A percentile compares a stretch with the other conserved stretches of the same genome.
Conservation (phyloP, 2,329 filamentous ascomycete species). For the Dactylellina sp. region DNA sequence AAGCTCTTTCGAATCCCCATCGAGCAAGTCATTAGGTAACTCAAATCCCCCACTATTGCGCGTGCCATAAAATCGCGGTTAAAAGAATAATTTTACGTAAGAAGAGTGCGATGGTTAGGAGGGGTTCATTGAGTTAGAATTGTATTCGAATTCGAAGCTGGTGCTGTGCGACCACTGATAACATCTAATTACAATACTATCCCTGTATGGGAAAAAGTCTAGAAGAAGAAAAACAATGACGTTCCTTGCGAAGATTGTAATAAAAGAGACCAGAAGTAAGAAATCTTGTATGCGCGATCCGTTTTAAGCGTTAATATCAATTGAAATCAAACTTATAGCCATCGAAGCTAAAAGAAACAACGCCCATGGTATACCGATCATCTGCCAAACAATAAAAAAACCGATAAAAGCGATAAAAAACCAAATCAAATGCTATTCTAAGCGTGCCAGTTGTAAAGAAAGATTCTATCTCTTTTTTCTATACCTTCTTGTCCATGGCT, state of each 20-base stretch:
- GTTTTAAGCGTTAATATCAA: constrained; percentile 20
- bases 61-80: no score
- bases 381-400: background rate
- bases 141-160: constrained; percentile 36
- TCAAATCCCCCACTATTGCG: no score
- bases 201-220: constrained; percentile 12
- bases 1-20: no score
- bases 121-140: constrained; percentile 4
- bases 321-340: background rate
- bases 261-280: constrained; percentile 8
- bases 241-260: constrained; percentile 6
- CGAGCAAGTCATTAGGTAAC: no score
- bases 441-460: constrained; percentile 1
- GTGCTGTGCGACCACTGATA: constrained; percentile 18
- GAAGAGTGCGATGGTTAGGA: no score
- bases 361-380: constrained; percentile 51
- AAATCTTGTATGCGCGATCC: constrained; percentile 48
- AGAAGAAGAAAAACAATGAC: constrained; percentile 6
- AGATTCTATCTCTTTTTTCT: constrained; percentile 56
- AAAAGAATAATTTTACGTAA: no score
- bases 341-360: constrained; percentile 26
- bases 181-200: constrained; percentile 48
- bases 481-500: constrained; percentile 47
- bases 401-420: background rate
- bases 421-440: constrained; percentile 52